These are phyloP conservation scores for Sporothrix inflata DNA, from an alignment of 2,329 filamentous ascomycete genomes.

Conservation along the genomic window DNA sequence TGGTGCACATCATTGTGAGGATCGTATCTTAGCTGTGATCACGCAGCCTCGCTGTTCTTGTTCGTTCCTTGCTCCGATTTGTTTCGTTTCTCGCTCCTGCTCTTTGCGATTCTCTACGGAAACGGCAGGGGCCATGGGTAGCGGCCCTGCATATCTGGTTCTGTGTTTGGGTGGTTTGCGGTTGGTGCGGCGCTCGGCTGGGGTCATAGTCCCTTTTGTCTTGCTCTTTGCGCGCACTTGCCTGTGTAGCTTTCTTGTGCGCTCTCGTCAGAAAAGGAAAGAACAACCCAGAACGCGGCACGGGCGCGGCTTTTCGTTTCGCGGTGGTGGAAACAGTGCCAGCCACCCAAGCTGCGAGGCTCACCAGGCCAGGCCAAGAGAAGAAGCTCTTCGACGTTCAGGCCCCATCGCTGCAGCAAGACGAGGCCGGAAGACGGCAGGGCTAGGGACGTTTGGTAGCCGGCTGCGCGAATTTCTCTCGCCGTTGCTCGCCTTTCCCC, in stretches of 20 bases:
- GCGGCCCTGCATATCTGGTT: not conserved
- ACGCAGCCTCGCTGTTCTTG: not conserved
- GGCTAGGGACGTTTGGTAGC: not conserved
- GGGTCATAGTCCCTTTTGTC: not conserved
- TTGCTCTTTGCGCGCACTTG: not conserved
- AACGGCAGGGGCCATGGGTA: not conserved
- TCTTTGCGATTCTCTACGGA: not conserved
- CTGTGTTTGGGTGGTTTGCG: not conserved
- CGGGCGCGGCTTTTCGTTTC: constrained; percentile 10
- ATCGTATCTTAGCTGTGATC: not conserved
- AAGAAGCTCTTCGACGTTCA: not conserved
- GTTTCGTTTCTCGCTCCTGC: constrained; percentile 2
- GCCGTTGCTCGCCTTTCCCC: constrained; percentile 6
- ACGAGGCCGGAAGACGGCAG: constrained; percentile 29
- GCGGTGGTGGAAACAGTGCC: constrained; percentile 5
- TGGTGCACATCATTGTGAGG: not conserved
- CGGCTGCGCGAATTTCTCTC: constrained; percentile 32
- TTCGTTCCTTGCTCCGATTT: not conserved
- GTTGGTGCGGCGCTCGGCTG: not conserved
- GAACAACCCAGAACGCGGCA: constrained; percentile 13
- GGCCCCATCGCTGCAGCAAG: not conserved
- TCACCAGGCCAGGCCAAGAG: not conserved
- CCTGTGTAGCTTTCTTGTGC: not conserved
- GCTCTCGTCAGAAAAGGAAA: not conserved
- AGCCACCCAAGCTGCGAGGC: not conserved